Evolutionary conservation across 1,284 basidiomycete species (phyloP), one percentile per base, ranked within the genome.

Genomic region (Moniliella sp.): DNA sequence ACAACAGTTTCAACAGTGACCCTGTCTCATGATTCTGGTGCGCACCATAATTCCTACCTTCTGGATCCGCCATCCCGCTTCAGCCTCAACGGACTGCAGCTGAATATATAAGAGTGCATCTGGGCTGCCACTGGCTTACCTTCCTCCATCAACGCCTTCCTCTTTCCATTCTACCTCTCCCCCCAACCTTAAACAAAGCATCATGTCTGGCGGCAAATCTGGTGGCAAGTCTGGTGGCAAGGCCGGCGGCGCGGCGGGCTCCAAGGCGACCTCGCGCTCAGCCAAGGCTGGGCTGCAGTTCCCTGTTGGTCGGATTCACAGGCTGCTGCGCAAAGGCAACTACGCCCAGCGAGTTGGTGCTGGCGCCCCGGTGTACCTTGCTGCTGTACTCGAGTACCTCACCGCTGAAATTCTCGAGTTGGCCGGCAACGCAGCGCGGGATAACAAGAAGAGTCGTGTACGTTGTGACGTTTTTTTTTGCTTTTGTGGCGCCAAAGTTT

Each of bases 351-450:
- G 75, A 63, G 68, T 78, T 39, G 75, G 76, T 64, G 73, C 69
- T 36, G 70, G 69, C 57, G 72, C 78, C 40, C 75, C 74, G 75
- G 81, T 83, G 41, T 84, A 82, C 65, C 72, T 82, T 40, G 77
- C 80, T 34, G 78, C 76, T 32, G 76, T 79, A 25, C 67, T 80
- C 11, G 78, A 80, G 58, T 80, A 83, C 63, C 69, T 84, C 31
- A 71, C 75, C 15, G 81, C 80, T 31, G 81, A 84, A 64, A 76
- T 84, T 50, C 72, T 82, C 39, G 80, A 84, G 65, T 67, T 83
- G 34, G 78, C 80, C 32, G 80, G 80, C 36, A 80, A 80, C 65
- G 78, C 76, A 29, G 65, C 50, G 34, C 62, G 64, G 46, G 63
- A 66, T 62, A 73, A 76, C 65, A 74, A 74, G 69, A 69, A 82